Evolutionary conservation across 371 early-diverging fungal genomes (phyloP), one percentile per base, ranked within the genome.

Genomic region (Apophysomyces ossiformis): DNA sequence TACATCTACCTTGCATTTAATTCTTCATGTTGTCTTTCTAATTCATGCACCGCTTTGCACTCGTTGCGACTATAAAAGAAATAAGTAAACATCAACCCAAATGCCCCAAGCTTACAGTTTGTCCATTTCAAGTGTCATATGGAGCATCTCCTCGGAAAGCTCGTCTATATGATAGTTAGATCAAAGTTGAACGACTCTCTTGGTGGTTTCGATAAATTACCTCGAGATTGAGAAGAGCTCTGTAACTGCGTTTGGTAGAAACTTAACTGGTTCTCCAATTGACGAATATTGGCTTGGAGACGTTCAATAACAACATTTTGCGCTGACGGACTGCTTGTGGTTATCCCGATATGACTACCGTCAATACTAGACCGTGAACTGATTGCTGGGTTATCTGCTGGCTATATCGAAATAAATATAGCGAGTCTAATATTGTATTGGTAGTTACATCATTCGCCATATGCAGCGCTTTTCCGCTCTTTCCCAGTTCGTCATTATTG

Each of bases 91-190:
- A 43, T 26, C 36, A 26, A 57, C 7, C 5, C n/a, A 21, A 15
- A 37, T 38, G 39, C 21, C 5, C 18, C 18, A 11, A 2, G 68
- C 78, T 71, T 79, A 88, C 79, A 88, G 60, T 37, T 81, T 78
- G 37, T 91, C 89, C 45, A 85, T 66, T 61, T 91, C 89, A 46
- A 81, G 73, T 0, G 90, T 85, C 67, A 90, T 71, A 46, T 79
- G 76, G 1, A 91, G 81, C 12, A 92, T 72, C 60, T 93, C 94
- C 37, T 92, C 90, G 1, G 92, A 86, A 1, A 93, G 72, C 57
- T 92, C 92, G 68, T 92, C 91, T 90, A 73, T 64, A 70, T 11
- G 38, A 57, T 18, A 60, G 60, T 50, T 36, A 72, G 69, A 26
- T 63, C 47, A 69, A 41, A 41, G 0, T 41, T 54, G 26, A 60